Conservation (phyloP, 1,284 basidiomycete genomes). For the Taiwanofungus camphoratus region DNA sequence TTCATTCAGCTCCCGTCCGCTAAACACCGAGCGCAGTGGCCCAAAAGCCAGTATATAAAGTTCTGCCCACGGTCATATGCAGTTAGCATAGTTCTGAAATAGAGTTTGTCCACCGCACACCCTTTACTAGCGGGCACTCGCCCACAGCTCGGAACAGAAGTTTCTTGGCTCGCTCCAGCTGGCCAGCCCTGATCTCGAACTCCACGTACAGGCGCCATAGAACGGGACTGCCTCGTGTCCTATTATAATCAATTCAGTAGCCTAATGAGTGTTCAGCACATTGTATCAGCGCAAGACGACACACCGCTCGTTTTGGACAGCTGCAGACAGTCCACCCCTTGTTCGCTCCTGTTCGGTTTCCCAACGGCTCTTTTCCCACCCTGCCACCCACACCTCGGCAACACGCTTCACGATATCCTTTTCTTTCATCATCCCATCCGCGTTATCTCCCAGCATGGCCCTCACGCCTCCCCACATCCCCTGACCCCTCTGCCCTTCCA, state of each 20-base stretch:
- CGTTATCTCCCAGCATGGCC: slow-evolving; percentile 38
- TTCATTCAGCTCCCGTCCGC: slow-evolving; percentile 56
- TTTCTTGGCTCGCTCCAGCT: slow-evolving; percentile 64
- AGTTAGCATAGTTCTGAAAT: slow-evolving; percentile 7
- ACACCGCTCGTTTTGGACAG: slow-evolving; percentile 62
- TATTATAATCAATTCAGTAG: slow-evolving; percentile 26
- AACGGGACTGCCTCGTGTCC: slow-evolving; percentile 61
- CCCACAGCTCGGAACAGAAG: slow-evolving; percentile 75
- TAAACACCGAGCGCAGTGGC: slow-evolving; percentile 65
- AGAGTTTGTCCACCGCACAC: slow-evolving; percentile 31
- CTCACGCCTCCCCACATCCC: slow-evolving; percentile 68
- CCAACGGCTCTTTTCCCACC: slow-evolving; percentile 74
- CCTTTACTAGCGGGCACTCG: slow-evolving; percentile 80
- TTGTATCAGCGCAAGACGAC: slow-evolving; percentile 17
- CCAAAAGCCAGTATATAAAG: slow-evolving; percentile 85
- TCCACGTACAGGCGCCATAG: slow-evolving; percentile 82
- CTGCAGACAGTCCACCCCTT: slow-evolving; percentile 52
- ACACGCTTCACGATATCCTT: slow-evolving; percentile 56
- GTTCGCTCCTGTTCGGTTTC: slow-evolving; percentile 63
- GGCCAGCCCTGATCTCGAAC: slow-evolving; percentile 69
- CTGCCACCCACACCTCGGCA: slow-evolving; percentile 69
- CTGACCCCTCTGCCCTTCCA: slow-evolving; percentile 74
- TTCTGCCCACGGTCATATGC: slow-evolving; percentile 40
- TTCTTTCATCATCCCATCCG: slow-evolving; percentile 24
- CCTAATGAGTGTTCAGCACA: background rate